Conservation (phyloP, 139 green algal species). For the Mesostigma viride region DNA sequence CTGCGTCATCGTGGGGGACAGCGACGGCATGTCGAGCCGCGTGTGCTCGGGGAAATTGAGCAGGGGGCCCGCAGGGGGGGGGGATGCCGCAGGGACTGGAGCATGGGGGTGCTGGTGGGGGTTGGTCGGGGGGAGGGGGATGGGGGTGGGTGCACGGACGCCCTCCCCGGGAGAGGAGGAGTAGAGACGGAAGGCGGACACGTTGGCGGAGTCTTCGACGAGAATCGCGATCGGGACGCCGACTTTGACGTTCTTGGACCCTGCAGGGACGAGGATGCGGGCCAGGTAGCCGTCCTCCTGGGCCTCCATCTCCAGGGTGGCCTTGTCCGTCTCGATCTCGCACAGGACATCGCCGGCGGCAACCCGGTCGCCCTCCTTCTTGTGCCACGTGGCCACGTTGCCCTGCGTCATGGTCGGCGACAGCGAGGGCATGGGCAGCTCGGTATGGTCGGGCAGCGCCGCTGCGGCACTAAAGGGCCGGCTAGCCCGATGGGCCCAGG, state of each 20-base stretch:
- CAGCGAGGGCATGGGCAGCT: slow-evolving; percentile 77
- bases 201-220: no score
- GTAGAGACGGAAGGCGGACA: no score
- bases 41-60: no score
- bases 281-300: slow-evolving; percentile 36
- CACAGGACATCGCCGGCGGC: slow-evolving; percentile 28
- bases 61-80: no score
- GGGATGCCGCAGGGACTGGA: no score
- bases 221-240: slow-evolving; percentile 22
- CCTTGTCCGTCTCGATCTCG: slow-evolving; percentile 38
- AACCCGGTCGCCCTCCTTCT: slow-evolving; percentile 58
- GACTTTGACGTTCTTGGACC: slow-evolving; percentile 29
- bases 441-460: slow-evolving; percentile 16
- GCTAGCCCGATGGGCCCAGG: no score
- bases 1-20: slow-evolving; percentile 30
- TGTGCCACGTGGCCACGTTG: slow-evolving; percentile 85
- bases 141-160: not conserved
- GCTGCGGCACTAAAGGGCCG: not conserved
- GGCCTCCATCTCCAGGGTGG: slow-evolving; percentile 34
- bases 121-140: no score
- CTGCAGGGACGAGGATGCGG: slow-evolving; percentile 34
- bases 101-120: no score
- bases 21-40: slow-evolving; percentile 17
- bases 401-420: slow-evolving; percentile 88
- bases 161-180: not conserved